A percentile compares a stretch with the other conserved stretches of the same genome.
These are phyloP conservation scores for Lasiodiplodia citricola DNA, from an alignment of 2,329 filamentous ascomycete species.

Conservation along the genomic window DNA sequence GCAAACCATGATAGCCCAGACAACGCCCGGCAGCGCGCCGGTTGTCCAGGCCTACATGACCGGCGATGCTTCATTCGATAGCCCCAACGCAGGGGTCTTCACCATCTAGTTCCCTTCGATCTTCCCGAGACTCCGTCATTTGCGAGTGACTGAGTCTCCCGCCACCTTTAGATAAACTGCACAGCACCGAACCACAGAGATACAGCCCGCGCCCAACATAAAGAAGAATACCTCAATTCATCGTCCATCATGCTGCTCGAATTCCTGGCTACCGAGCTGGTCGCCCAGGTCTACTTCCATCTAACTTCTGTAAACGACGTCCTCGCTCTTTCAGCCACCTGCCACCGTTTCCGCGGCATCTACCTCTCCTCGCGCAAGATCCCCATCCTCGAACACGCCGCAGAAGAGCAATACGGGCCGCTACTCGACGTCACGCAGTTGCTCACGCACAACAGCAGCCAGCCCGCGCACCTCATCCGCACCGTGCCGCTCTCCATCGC, in stretches of 20 bases:
- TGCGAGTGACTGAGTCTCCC: conserved; percentile 8
- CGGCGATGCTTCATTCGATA: conserved; percentile 47
- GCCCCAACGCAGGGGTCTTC: conserved; percentile 61
- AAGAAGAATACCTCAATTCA: background rate
- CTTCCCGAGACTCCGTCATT: conserved; percentile 29
- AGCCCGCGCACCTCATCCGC: conserved; percentile 61
- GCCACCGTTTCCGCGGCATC: conserved; percentile 59
- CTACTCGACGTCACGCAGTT: conserved; percentile 64
- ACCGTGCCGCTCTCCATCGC: conserved; percentile 59
- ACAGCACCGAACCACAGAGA: conserved; percentile 2
- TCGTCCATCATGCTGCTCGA: conserved; percentile 59
- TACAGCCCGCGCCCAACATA: conserved; percentile 3
- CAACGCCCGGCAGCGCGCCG: conserved; percentile 34
- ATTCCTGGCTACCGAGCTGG: conserved; percentile 62
- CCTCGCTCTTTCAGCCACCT: conserved; percentile 60
- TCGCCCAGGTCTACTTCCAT: conserved; percentile 62
- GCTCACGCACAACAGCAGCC: conserved; percentile 64
- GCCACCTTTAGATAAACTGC: conserved; percentile 22
- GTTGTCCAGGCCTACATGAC: conserved; percentile 33
- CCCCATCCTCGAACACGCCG: conserved; percentile 58
- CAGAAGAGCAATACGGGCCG: conserved; percentile 63
- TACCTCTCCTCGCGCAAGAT: conserved; percentile 61
- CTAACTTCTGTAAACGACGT: conserved; percentile 59
- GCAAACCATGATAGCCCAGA: conserved; percentile 37
- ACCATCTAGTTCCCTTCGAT: conserved; percentile 43